phyloP scores from a whole-genome alignment of 768 basidiomycete species.

The Serendipita sp. region DNA sequence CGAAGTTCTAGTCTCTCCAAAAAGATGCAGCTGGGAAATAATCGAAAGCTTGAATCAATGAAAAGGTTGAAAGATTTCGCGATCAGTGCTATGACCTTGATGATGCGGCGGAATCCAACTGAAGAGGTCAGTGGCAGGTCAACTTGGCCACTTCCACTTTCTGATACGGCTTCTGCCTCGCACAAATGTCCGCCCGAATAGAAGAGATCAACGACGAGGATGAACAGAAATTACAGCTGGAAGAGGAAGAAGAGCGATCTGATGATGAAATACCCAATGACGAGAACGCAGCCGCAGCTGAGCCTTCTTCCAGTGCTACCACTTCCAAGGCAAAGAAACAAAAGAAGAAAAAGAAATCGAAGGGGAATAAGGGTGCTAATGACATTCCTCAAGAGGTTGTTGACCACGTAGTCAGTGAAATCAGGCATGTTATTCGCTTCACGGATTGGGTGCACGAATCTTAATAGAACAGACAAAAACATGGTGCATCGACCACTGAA shows the following conservation, averaged over 20 bases:
- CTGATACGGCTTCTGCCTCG: neutral
- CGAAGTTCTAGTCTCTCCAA: no score
- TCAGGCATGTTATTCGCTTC: slow-evolving; percentile 20
- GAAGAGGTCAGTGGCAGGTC: neutral
- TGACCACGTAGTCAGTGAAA: slow-evolving; percentile 48
- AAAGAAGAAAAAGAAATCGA: slow-evolving; percentile 83
- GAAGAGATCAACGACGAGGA: slow-evolving; percentile 2
- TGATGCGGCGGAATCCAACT: neutral
- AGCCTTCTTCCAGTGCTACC: slow-evolving; percentile 17
- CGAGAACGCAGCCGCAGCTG: slow-evolving; percentile 13
- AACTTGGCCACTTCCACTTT: neutral
- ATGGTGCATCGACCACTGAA: slow-evolving; percentile 22
- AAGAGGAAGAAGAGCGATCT: slow-evolving; percentile 15
- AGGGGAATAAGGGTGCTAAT: slow-evolving; percentile 36
- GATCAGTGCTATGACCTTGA: neutral
- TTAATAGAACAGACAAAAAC: slow-evolving; percentile 30
- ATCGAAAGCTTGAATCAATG: neutral
- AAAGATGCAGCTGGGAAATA: no score
- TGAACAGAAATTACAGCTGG: slow-evolving; percentile 6
- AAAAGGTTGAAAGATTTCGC: neutral
- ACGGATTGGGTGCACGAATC: neutral
- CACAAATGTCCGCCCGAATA: neutral
- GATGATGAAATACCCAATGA: slow-evolving; percentile 12
- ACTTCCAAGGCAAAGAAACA: slow-evolving; percentile 45
- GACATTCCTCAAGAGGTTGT: slow-evolving; percentile 48